Conservation (phyloP, 306 rosid genomes). For the Myrica gale region DNA sequence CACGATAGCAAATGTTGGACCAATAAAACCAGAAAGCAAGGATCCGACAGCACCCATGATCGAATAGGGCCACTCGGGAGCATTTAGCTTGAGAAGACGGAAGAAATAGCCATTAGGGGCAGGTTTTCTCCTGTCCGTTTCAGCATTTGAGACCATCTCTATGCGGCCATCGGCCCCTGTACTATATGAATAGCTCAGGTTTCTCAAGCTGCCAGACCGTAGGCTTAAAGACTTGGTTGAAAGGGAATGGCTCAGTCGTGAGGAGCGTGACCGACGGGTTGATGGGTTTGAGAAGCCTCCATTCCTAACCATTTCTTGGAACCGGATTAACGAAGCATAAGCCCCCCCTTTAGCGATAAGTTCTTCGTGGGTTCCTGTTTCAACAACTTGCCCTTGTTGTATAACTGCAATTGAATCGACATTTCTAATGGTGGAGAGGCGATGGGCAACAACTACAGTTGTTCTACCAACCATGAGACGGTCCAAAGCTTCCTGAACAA, state of each 20-base stretch:
- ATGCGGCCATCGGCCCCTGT: conserved; percentile 97
- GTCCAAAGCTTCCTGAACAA: conserved; percentile 96
- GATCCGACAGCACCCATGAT: conserved; percentile 97
- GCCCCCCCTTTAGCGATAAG: conserved; percentile 75
- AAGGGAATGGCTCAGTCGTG: conserved; percentile 82
- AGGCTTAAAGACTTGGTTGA: conserved; percentile 92
- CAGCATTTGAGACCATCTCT: conserved; percentile 96
- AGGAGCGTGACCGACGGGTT: conserved; percentile 74
- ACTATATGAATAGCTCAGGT: conserved; percentile 87
- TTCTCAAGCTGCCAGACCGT: conserved; percentile 86
- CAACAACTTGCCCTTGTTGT: conserved; percentile 94
- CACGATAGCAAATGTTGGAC: conserved; percentile 95
- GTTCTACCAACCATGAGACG: conserved; percentile 95
- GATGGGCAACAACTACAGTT: conserved; percentile 90
- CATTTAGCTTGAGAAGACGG: conserved; percentile 75
- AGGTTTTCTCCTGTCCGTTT: conserved; percentile 76
- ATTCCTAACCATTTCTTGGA: conserved; percentile 91
- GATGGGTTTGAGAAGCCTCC: conserved; percentile 88
- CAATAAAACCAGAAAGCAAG: conserved; percentile 85
- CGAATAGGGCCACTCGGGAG: conserved; percentile 99
- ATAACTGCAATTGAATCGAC: conserved; percentile 90
- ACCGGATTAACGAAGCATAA: conserved; percentile 83
- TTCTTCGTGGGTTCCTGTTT: conserved; percentile 97
- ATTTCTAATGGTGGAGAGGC: conserved; percentile 83
- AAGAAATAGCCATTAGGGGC: conserved; percentile 85